These are phyloP conservation scores for Rhizopogon rudus DNA, from an alignment of 768 basidiomycete genomes.

Conservation along the genomic window DNA sequence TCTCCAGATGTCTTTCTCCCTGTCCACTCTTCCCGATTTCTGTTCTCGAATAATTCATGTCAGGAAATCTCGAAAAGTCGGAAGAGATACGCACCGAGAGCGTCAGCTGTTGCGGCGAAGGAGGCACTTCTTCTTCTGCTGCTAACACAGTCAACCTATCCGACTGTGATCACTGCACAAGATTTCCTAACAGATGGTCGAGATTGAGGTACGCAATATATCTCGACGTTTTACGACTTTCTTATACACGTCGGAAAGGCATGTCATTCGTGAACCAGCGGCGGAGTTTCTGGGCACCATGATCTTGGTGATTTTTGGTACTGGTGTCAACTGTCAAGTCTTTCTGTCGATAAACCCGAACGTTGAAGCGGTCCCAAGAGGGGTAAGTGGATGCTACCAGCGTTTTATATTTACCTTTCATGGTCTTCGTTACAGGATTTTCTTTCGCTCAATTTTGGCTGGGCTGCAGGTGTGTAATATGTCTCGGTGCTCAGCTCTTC, in stretches of 20 bases:
- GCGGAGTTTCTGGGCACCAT: conserved; percentile 62
- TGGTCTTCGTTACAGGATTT: conserved; percentile 8
- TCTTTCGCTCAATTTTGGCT: conserved; percentile 24
- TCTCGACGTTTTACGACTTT: not conserved
- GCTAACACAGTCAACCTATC: not conserved
- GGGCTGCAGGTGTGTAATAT: conserved; percentile 24
- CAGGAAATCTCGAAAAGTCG: not conserved
- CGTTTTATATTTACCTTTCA: conserved; percentile 1
- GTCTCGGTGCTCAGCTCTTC: not conserved
- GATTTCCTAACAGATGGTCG: conserved; percentile 50
- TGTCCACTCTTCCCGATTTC: not conserved
- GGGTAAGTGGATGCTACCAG: conserved; percentile 37
- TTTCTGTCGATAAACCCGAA: conserved; percentile 40
- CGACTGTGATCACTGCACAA: conserved; percentile 26
- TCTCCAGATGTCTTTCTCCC: too few species aligned
- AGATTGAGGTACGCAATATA: conserved; percentile 40
- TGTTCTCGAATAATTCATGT: not conserved
- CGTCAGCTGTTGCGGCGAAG: not conserved
- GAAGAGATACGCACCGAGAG: not conserved
- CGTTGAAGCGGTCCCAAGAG: conserved; percentile 46
- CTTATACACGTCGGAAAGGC: conserved; percentile 22
- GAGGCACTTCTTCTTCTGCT: not conserved
- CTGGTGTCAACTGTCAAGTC: conserved; percentile 53
- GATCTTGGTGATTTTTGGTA: conserved; percentile 56
- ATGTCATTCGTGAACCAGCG: conserved; percentile 48